Conservation (phyloP, 805 yeast genomes). For the Torulaspora quercuum region DNA sequence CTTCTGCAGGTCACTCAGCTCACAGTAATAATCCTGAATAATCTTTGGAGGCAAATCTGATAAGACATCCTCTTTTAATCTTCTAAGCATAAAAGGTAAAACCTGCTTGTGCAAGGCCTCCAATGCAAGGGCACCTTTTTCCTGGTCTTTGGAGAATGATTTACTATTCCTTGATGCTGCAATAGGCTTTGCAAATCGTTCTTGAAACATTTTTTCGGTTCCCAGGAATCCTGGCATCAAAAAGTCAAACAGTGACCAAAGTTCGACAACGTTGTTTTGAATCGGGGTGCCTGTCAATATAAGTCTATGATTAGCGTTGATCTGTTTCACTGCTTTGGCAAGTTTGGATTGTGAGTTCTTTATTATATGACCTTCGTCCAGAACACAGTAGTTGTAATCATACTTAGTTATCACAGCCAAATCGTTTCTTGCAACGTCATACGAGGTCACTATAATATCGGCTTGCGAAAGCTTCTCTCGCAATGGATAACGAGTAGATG, state of each 20-base stretch:
- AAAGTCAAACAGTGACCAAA: constrained; percentile 97
- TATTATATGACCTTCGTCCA: constrained; percentile 97
- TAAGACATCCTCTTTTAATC: constrained; percentile 92
- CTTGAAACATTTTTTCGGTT: constrained; percentile 89
- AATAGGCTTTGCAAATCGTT: constrained; percentile 95
- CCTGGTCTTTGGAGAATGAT: constrained; percentile 89
- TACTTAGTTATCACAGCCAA: constrained; percentile 54
- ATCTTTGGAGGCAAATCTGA: constrained; percentile 97
- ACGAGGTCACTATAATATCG: constrained; percentile 92
- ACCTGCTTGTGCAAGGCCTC: constrained; percentile 97
- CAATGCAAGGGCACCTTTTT: constrained; percentile 91
- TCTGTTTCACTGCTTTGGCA: constrained; percentile 78
- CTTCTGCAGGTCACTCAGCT: constrained; percentile 84
- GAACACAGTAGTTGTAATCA: constrained; percentile 88
- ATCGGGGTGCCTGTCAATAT: constrained; percentile 96
- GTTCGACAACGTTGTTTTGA: constrained; percentile 91
- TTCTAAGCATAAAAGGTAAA: constrained; percentile 90
- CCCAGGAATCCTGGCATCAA: constrained; percentile 99
- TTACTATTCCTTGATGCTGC: constrained; percentile 89
- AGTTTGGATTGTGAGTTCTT: constrained; percentile 87
- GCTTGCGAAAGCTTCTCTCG: constrained; percentile 49
- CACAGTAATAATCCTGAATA: constrained; percentile 97
- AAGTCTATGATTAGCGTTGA: constrained; percentile 83
- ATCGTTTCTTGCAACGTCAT: constrained; percentile 95
- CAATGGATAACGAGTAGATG: constrained; percentile 59